Conservation (phyloP, 2,329 filamentous ascomycete species). For the Parascedosporium putredinis region DNA sequence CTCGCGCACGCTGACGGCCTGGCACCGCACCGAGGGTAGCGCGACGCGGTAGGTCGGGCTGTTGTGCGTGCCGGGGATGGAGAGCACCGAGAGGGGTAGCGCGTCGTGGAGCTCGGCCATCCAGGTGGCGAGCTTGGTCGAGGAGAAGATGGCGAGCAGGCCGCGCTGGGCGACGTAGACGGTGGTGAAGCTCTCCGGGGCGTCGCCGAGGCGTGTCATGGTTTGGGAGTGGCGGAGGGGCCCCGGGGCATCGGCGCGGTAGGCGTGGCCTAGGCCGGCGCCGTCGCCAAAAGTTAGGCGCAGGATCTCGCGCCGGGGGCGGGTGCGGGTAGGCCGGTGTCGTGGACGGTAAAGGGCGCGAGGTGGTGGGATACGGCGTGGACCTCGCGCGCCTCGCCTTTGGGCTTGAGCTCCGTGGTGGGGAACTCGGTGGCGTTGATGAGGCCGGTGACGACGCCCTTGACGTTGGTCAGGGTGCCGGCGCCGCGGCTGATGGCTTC, state of each 20-base stretch:
- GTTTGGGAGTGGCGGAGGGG: constrained; percentile 47
- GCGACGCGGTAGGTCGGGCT: constrained; percentile 76
- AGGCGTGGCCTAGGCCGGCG: constrained; percentile 47
- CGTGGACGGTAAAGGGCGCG: constrained; percentile 52
- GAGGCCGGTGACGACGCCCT: constrained; percentile 30
- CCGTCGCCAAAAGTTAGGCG: constrained; percentile 61
- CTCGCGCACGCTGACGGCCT: constrained; percentile 63
- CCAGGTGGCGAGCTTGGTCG: constrained; percentile 61
- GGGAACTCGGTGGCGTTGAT: constrained; percentile 30
- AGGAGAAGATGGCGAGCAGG: constrained; percentile 58
- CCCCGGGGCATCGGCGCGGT: constrained; percentile 64
- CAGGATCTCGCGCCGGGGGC: constrained; percentile 53
- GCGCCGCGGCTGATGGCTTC: constrained; percentile 28
- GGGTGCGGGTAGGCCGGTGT: constrained; percentile 50
- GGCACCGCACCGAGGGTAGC: constrained; percentile 86
- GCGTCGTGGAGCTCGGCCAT: constrained; percentile 67
- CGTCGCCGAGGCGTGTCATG: constrained; percentile 44
- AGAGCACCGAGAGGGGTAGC: constrained; percentile 67
- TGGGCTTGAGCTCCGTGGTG: constrained; percentile 25
- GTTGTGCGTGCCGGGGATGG: constrained; percentile 93
- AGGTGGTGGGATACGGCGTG: constrained; percentile 54
- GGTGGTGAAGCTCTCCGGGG: constrained; percentile 51
- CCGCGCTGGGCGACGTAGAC: constrained; percentile 51
- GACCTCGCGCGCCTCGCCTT: constrained; percentile 49
- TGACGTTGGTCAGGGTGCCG: constrained; percentile 36